Evolutionary conservation across 768 basidiomycete genomes (phyloP).

Genomic region (Lactarius tabidus): DNA sequence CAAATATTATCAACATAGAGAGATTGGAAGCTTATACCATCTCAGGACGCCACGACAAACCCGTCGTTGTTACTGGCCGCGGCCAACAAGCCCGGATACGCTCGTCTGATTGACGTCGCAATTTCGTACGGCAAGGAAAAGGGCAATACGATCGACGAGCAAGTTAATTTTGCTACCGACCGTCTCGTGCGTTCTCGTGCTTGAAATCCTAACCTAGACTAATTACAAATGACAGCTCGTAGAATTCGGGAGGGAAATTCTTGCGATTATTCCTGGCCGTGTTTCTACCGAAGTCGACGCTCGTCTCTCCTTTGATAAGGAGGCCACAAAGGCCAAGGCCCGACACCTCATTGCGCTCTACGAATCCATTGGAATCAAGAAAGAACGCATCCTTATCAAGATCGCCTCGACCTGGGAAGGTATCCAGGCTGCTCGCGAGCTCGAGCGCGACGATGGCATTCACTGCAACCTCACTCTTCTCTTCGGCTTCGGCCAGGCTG

Average conservation of each 20-base stretch:
- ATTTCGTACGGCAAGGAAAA: conserved; percentile 73
- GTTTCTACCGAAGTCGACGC: conserved; percentile 99
- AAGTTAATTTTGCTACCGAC: conserved; percentile 80
- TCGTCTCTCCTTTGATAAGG: conserved; percentile 93
- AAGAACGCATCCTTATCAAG: conserved; percentile 97
- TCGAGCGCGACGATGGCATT: conserved; percentile 88
- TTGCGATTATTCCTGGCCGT: conserved; percentile 93
- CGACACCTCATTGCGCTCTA: conserved; percentile 91
- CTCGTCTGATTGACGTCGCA: conserved; percentile 72
- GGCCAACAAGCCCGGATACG: conserved; percentile 84
- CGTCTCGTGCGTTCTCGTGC: conserved; percentile 63
- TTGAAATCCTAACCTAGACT: conserved; percentile 4
- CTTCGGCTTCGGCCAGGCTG: conserved; percentile 98
- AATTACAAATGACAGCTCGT: conserved; percentile 59
- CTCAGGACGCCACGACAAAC: conserved; percentile 95
- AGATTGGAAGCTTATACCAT: conserved; percentile 5
- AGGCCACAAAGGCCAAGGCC: conserved; percentile 86
- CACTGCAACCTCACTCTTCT: conserved; percentile 99
- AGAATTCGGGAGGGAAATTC: conserved; percentile 95
- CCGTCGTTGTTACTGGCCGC: conserved; percentile 93
- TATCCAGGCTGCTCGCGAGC: conserved; percentile 96
- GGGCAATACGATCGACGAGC: conserved; percentile 69
- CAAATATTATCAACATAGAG: conserved; percentile 1
- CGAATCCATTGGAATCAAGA: conserved; percentile 87
- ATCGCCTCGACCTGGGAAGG: conserved; percentile 99